These are phyloP conservation scores for Rubia yunnanensis DNA, from an alignment of 257 asterid genomes.

Conservation along the genomic window DNA sequence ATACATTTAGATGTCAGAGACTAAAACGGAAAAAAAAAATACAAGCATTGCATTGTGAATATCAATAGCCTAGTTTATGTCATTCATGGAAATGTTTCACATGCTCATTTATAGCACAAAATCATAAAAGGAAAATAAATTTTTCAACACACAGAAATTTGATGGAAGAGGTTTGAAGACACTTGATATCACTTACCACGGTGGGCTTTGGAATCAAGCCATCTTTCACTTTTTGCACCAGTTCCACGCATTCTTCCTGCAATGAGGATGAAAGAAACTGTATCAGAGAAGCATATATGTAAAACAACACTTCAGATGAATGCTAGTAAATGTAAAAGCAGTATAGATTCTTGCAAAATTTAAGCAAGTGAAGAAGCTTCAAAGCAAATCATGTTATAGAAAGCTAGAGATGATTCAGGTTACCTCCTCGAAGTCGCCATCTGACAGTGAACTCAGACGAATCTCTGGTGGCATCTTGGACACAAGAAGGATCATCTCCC, in stretches of 20 bases:
- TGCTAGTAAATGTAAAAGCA: background rate
- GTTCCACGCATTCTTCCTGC: conserved; percentile 70
- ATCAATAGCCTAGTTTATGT: background rate
- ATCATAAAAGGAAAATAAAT: too few relatives aligned
- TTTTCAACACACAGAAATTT: too few relatives aligned
- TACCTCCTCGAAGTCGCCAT: conserved; percentile 48
- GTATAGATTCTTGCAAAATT: background rate
- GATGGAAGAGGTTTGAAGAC: too few relatives aligned
- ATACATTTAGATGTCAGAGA: conserved; percentile 1
- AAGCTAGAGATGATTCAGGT: background rate
- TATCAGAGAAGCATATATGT: background rate
- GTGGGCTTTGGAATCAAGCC: conserved; percentile 62
- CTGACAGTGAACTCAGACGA: conserved; percentile 31
- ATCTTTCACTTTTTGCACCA: conserved; percentile 40
- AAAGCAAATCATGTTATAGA: background rate
- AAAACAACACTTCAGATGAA: conserved; percentile 1
- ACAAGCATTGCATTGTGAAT: background rate
- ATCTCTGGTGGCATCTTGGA: conserved; percentile 37
- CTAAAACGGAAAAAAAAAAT: background rate
- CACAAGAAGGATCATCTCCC: conserved; percentile 29
- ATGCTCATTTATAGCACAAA: background rate
- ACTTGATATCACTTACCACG: conserved; percentile 51
- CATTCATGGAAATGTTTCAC: background rate
- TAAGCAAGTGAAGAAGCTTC: background rate
- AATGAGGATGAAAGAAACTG: background rate